Conservation (phyloP, 2,329 filamentous ascomycete species). For the Monosporascus ibericus region DNA sequence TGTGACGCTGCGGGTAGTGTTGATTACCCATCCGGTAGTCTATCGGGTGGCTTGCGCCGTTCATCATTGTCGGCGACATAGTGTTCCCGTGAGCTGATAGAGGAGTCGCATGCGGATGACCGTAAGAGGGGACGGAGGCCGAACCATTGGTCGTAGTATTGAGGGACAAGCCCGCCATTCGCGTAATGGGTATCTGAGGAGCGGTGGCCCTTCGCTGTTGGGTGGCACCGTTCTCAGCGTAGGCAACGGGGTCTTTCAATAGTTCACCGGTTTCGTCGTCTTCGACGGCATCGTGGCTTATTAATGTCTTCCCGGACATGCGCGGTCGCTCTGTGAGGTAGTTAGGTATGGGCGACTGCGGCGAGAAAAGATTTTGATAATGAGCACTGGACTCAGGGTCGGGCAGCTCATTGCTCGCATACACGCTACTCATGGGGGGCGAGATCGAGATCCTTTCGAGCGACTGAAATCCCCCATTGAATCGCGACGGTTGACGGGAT, state of each 20-base stretch:
- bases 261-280: slow-evolving; percentile 68
- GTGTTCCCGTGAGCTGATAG: slow-evolving; percentile 36
- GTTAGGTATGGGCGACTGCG: slow-evolving; percentile 67
- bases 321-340: slow-evolving; percentile 57
- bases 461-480: slow-evolving; percentile 55
- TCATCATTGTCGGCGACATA: slow-evolving; percentile 53
- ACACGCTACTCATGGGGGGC: slow-evolving; percentile 50
- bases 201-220: slow-evolving; percentile 63
- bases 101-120: slow-evolving; percentile 28
- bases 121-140: slow-evolving; percentile 46
- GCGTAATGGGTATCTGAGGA: slow-evolving; percentile 62
- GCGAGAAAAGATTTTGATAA: slow-evolving; percentile 62
- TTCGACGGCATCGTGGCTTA: slow-evolving; percentile 61
- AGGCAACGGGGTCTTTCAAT: slow-evolving; percentile 66
- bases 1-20: slow-evolving; percentile 52
- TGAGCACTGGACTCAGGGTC: slow-evolving; percentile 46
- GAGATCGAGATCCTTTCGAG: slow-evolving; percentile 58
- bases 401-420: slow-evolving; percentile 53
- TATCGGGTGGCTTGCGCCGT: slow-evolving; percentile 34
- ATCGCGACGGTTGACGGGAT: slow-evolving; percentile 51
- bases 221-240: slow-evolving; percentile 61
- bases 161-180: slow-evolving; percentile 65
- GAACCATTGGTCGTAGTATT: slow-evolving; percentile 57
- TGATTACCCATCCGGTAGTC: slow-evolving; percentile 50
- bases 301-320: slow-evolving; percentile 63